Evolutionary conservation across 306 rosid genomes (phyloP), one percentile per base, ranked within the genome.

Genomic region (Pyrus communis): DNA sequence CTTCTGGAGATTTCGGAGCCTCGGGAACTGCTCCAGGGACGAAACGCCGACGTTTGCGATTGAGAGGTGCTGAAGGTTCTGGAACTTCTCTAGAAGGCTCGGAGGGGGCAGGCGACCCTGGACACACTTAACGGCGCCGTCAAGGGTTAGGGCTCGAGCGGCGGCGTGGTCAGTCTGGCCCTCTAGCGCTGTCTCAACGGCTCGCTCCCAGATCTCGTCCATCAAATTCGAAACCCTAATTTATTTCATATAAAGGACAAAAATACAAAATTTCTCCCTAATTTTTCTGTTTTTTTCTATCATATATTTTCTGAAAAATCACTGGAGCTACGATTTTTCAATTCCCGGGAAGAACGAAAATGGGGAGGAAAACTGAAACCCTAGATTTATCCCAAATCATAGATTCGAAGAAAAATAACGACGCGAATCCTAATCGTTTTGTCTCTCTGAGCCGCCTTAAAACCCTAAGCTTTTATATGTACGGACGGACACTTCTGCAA

Each of bases 201-300:
- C 98, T 66, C 90, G 84, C 83, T 93, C 98, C 98, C 98, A 93
- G 89, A 93, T 93, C 97, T 91, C 98, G 75, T 93, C 98, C 98
- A 93, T 93, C 82, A 89, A 90, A 87, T 84, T 81, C 62, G 84
- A 75, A 69, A 74, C 83, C 81, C 75, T 82, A 79, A 84, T 51
- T 64, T 57, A 80, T 88, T 87, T 83, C 89, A 90, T 87, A 86
- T 80, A 87, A 84, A 80, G 70, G 71, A 8, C 42, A 13, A 67
- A 38, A 2, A 10, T 2, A 64, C 23, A 2, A 35, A 55, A 42
- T 51, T 38, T 23, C 11, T 67, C 31, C 4, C 52, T 9, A 45
- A 21, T 9, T 25, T 17, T 38, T 22, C 7, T 38, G 27, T 64
- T 2, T 33, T 33, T 31, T 7, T 38, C 42, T 38, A 38, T 38